phyloP scores from a whole-genome alignment of 2,329 filamentous ascomycete genomes.

The Tolypocladium sp. region DNA sequence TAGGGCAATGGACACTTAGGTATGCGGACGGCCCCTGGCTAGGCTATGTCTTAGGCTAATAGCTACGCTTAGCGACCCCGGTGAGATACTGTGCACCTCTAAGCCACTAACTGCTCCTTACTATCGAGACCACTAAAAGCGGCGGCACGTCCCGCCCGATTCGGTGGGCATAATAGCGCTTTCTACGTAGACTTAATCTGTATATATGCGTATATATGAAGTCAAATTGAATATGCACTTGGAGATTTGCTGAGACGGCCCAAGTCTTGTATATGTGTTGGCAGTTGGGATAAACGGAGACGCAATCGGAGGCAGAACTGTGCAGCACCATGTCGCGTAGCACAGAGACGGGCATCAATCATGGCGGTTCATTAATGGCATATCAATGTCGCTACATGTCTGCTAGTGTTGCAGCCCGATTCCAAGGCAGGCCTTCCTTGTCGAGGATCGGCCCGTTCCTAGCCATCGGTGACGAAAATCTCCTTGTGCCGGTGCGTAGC shows the following conservation, averaged over 20 bases:
- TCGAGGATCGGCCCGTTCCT: not conserved
- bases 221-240: not conserved
- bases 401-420: not conserved
- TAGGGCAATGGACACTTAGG: too few species aligned
- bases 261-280: not conserved
- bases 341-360: not conserved
- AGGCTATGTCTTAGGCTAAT: too few species aligned
- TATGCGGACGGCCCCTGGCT: too few species aligned
- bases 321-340: too few species aligned
- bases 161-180: not conserved
- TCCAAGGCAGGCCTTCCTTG: not conserved
- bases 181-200: too few species aligned
- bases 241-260: not conserved
- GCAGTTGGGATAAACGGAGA: not conserved
- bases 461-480: conserved; percentile 60
- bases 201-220: not conserved
- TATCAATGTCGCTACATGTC: not conserved
- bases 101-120: too few species aligned
- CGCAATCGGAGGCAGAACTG: not conserved
- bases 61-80: too few species aligned
- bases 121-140: not conserved
- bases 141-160: not conserved
- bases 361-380: not conserved
- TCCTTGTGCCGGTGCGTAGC: conserved; percentile 72
- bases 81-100: too few species aligned